Evolutionary conservation across 805 yeast species (phyloP).

Genomic region (Cyberlindnera xishuangbannaensis): DNA sequence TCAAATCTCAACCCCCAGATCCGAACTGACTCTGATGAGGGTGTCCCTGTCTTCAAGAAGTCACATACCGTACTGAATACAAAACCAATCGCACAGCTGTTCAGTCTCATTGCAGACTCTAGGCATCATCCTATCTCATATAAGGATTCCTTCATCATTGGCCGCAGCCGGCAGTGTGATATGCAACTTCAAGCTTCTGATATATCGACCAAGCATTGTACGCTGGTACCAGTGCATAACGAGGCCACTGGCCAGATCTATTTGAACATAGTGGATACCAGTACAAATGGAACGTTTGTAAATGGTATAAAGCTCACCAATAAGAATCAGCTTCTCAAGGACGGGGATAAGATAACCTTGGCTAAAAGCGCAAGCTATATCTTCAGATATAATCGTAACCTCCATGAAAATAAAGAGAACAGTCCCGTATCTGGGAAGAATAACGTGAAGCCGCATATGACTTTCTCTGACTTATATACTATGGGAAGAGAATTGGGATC

Average conservation of each 20-base stretch:
- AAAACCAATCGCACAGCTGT: conserved; percentile 14
- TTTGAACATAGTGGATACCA: conserved; percentile 46
- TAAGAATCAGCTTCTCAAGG: conserved; percentile 42
- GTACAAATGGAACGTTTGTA: conserved; percentile 60
- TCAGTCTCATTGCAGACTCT: conserved; percentile 9
- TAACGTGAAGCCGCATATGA: conserved; percentile 10
- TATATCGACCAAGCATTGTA: conserved; percentile 63
- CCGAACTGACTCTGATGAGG: conserved; percentile 12
- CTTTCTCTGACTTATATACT: conserved; percentile 49
- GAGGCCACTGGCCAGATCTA: conserved; percentile 29
- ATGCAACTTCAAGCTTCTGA: conserved; percentile 48
- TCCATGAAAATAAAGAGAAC: conserved; percentile 16
- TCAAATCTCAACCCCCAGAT: conserved; percentile 3
- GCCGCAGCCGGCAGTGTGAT: conserved; percentile 59
- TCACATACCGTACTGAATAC: conserved; percentile 9
- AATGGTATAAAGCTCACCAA: conserved; percentile 49
- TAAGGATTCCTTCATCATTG: conserved; percentile 33
- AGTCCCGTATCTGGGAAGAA: conserved; percentile 2
- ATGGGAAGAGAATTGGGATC: conserved; percentile 58
- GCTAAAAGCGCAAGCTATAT: conserved; percentile 48
- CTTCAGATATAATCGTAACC: conserved; percentile 35
- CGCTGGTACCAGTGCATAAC: conserved; percentile 38
- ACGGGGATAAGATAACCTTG: conserved; percentile 60
- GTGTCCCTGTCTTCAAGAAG: conserved; percentile 13
- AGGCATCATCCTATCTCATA: conserved; percentile 26